Evolutionary conservation across 441 rosid genomes (phyloP).

Genomic region (Melastoma candidum): DNA sequence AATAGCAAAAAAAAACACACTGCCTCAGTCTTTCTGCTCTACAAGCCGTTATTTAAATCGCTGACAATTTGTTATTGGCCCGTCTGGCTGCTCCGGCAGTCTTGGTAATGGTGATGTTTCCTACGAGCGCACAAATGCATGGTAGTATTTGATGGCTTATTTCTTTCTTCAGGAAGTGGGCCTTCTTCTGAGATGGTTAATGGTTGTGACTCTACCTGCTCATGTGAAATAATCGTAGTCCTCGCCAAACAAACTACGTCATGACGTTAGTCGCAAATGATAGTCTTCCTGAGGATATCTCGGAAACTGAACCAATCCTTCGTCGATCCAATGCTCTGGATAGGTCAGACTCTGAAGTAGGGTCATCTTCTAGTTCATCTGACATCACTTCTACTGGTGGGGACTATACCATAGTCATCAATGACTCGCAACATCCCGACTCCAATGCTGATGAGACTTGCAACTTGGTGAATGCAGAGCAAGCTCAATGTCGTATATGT

Average conservation of each 20-base stretch:
- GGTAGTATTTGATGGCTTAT: constrained; percentile 1
- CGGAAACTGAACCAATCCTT: constrained; percentile 64
- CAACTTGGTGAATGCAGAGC: constrained; percentile 63
- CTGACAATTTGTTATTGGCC: too few relatives aligned
- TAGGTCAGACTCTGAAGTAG: constrained; percentile 31
- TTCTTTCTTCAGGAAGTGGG: constrained; percentile 27
- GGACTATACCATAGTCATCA: constrained; percentile 29
- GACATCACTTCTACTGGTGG: constrained; percentile 57
- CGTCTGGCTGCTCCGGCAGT: too few relatives aligned
- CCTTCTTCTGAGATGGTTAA: constrained; percentile 29
- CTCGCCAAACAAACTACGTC: constrained; percentile 26
- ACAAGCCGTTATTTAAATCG: too few relatives aligned
- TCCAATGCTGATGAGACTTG: constrained; percentile 45
- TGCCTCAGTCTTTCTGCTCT: too few relatives aligned
- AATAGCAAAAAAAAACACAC: too few relatives aligned
- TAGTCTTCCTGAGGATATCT: constrained; percentile 42
- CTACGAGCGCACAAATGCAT: too few relatives aligned
- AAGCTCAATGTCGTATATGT: constrained; percentile 91
- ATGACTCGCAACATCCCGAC: constrained; percentile 40
- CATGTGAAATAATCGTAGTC: constrained; percentile 24
- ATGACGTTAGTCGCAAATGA: constrained; percentile 87
- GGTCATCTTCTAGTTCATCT: constrained; percentile 33
- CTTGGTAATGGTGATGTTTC: too few relatives aligned
- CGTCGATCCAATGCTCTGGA: constrained; percentile 25
- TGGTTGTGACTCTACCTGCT: constrained; percentile 21